Conservation (phyloP, 1,284 basidiomycete genomes). For the Sutorius eximius region DNA sequence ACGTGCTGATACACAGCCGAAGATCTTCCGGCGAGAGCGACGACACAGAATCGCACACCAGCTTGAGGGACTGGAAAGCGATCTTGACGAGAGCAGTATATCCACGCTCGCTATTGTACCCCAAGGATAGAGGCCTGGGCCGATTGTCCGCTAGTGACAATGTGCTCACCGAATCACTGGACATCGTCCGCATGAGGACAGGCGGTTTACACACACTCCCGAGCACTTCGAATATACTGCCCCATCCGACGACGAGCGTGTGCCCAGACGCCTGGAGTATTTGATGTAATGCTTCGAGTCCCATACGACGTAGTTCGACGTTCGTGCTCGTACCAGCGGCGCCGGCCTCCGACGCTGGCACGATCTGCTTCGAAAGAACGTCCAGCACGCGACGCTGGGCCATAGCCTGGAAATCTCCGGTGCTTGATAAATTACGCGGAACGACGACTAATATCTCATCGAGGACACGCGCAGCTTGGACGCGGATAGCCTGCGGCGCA, state of each 20-base stretch:
- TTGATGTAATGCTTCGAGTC: slow-evolving; percentile 84
- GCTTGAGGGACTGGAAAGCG: slow-evolving; percentile 90
- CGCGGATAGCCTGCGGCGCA: slow-evolving; percentile 77
- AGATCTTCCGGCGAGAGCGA: slow-evolving; percentile 80
- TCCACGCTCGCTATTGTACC: slow-evolving; percentile 60
- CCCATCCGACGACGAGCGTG: slow-evolving; percentile 89
- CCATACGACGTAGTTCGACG: slow-evolving; percentile 82
- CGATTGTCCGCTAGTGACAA: slow-evolving; percentile 42
- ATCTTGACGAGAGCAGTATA: slow-evolving; percentile 76
- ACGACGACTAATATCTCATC: slow-evolving; percentile 78
- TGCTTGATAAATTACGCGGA: slow-evolving; percentile 63
- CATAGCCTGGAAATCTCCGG: slow-evolving; percentile 61
- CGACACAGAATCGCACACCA: slow-evolving; percentile 92
- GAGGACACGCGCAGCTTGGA: slow-evolving; percentile 85
- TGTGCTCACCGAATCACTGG: slow-evolving; percentile 44
- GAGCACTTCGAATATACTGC: slow-evolving; percentile 88
- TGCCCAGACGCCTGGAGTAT: slow-evolving; percentile 91
- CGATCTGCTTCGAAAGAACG: slow-evolving; percentile 79
- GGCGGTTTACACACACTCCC: slow-evolving; percentile 73
- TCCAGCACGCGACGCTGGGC: slow-evolving; percentile 83
- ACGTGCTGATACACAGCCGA: slow-evolving; percentile 82
- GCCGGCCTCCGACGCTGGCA: slow-evolving; percentile 46
- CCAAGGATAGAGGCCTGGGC: slow-evolving; percentile 50
- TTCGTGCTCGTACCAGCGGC: slow-evolving; percentile 49
- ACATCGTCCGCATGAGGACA: slow-evolving; percentile 39